Evolutionary conservation across 2,329 filamentous ascomycete genomes (phyloP).

Genomic region (Penicillium italicum): DNA sequence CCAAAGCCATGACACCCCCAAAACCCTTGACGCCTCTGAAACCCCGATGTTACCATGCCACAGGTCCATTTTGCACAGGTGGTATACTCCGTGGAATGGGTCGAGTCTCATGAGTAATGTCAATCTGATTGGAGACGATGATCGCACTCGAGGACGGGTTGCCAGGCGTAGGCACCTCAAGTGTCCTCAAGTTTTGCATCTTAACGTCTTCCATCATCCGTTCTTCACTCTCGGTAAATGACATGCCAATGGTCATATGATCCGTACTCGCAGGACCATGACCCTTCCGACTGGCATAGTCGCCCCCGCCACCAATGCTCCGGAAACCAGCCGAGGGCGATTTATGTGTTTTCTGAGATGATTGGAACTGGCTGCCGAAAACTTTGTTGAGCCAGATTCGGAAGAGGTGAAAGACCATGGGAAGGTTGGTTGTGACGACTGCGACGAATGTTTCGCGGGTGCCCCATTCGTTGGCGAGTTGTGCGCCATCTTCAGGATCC

Average conservation of each 20-base stretch:
- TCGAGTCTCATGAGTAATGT: slow-evolving; percentile 30
- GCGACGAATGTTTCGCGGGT: slow-evolving; percentile 41
- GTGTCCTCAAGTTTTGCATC: slow-evolving; percentile 37
- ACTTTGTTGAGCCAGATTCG: slow-evolving; percentile 40
- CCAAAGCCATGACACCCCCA: neutral
- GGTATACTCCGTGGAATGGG: neutral
- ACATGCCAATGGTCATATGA: slow-evolving; percentile 36
- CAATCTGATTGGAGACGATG: slow-evolving; percentile 44
- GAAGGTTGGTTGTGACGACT: slow-evolving; percentile 38
- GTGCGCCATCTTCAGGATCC: slow-evolving; percentile 32
- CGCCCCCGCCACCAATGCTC: slow-evolving; percentile 23
- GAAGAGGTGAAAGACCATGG: slow-evolving; percentile 43
- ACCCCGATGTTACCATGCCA: neutral
- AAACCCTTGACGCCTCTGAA: neutral
- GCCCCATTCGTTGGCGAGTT: slow-evolving; percentile 37
- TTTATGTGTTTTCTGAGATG: slow-evolving; percentile 32
- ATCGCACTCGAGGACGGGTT: slow-evolving; percentile 30
- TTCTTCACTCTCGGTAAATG: slow-evolving; percentile 46
- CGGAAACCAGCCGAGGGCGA: slow-evolving; percentile 32
- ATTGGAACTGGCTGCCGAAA: slow-evolving; percentile 38
- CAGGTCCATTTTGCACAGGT: neutral
- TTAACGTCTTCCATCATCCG: slow-evolving; percentile 46
- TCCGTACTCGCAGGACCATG: slow-evolving; percentile 34
- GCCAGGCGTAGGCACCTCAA: slow-evolving; percentile 14
- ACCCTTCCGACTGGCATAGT: slow-evolving; percentile 27